Percentiles rank a stretch among this genome's conserved stretches.
Evolutionary conservation across 1,139 yeast species (phyloP).

Genomic region (Blastobotrys proliferans): DNA sequence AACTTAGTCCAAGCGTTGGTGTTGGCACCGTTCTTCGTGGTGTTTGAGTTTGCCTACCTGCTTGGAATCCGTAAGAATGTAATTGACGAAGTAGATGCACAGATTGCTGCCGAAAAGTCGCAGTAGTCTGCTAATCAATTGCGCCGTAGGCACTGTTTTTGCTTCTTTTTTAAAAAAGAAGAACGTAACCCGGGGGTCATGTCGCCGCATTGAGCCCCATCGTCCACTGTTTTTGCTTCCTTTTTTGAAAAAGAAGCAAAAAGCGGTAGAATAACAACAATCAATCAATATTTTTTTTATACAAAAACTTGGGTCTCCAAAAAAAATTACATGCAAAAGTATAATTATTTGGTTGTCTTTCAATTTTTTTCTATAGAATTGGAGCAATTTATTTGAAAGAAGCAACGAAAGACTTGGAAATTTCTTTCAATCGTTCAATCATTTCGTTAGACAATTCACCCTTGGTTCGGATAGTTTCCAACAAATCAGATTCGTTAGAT

Average conservation of each 20-base stretch:
- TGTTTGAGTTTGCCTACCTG: conserved; percentile 68
- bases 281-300: too few species aligned
- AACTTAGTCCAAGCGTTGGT: conserved; percentile 80
- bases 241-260: too few species aligned
- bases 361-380: too few species aligned
- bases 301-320: too few species aligned
- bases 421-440: conserved; percentile 82
- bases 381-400: conserved; percentile 49
- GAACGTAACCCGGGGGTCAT: too few species aligned
- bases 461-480: conserved; percentile 77
- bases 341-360: too few species aligned
- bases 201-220: too few species aligned
- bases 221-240: too few species aligned
- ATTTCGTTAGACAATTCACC: conserved; percentile 90
- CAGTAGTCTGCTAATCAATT: neutral
- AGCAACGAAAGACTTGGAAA: conserved; percentile 88
- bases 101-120: conserved; percentile 18
- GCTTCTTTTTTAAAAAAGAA: too few species aligned
- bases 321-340: too few species aligned
- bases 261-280: too few species aligned
- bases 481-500: conserved; percentile 81
- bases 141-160: too few species aligned
- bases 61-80: conserved; percentile 59
- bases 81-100: conserved; percentile 50
- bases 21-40: conserved; percentile 85